These are phyloP conservation scores for Vigna hirtella DNA, from an alignment of 306 rosid genomes.

Conservation along the genomic window DNA sequence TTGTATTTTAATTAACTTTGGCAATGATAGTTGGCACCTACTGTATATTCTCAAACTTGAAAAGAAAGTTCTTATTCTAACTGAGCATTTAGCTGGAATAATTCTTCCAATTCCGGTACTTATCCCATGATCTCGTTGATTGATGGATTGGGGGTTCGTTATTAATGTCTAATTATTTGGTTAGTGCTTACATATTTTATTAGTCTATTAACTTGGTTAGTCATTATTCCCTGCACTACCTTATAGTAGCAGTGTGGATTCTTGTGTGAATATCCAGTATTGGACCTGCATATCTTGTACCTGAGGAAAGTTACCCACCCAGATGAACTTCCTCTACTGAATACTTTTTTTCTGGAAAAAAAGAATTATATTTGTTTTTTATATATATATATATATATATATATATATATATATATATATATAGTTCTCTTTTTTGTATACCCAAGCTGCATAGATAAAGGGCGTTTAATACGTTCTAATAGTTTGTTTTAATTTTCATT, in stretches of 20 bases:
- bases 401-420: no score
- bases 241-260: not conserved
- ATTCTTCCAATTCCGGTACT: not conserved
- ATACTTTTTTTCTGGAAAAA: not conserved
- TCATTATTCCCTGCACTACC: not conserved
- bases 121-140: not conserved
- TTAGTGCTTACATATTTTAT: not conserved
- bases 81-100: not conserved
- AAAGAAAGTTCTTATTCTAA: constrained; percentile 27
- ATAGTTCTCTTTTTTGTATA: no score
- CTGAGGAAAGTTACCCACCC: not conserved
- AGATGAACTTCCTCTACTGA: not conserved
- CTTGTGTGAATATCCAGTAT: not conserved
- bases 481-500: no score
- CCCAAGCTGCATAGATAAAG: not conserved
- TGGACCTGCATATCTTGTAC: no score
- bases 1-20: constrained; percentile 33
- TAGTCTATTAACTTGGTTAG: not conserved
- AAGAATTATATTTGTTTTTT: no score
- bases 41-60: constrained; percentile 43
- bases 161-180: not conserved
- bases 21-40: constrained; percentile 15
- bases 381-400: no score
- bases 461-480: not conserved
- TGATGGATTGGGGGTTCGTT: constrained; percentile 18